Base-by-base conservation (phyloP, 352 stramenopile genomes). In the Globisporangium recalcitrans region DNA sequence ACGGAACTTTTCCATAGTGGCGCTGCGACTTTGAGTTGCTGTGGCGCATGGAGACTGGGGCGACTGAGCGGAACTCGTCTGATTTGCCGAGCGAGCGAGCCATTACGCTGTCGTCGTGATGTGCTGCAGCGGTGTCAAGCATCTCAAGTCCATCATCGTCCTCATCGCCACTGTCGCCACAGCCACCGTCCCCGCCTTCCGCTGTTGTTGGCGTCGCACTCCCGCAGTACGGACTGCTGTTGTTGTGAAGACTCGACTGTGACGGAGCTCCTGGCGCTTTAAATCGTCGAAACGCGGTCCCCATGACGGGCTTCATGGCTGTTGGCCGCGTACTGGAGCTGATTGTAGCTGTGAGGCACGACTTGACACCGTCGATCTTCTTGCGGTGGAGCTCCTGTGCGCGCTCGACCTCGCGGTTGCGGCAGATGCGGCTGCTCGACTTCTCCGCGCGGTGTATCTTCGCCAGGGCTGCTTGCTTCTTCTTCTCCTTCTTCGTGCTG, bases 391-490 rank as follows among this genome's bases (percentile, higher is more conserved):
- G 64, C 54, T 83, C 76, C 62, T 90, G 80, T 1, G 81, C 81
- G 29, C 79, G 85, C 55, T 89, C 81, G 21, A 91, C 70, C 59
- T 93, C 81, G 42, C 83, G 65, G 7, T 82, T 77, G 44, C 78
- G 80, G 54, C 81, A 90, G 58, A 93, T 71, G 62, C 84, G 86
- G 56, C 83, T 93, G 70, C 83, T 91, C 22, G 80, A 80, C 63
- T 89, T 89, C 68, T 93, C 76, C 1, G 78, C 81, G 46, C 83
- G 81, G 59, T 91, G 74, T 80, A 93, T 92, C 19, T 42, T 7
- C 22, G 5, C 11, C 21, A 24, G 4, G 21, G 21, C 1, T 52
- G 32, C 34, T 40, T 40, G 36, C 2, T 42, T 8, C 13, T 42
- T 19, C 4, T 1, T 16, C 19, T 40, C 8, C 19, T 40, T 7